Base-by-base conservation (phyloP, 148 eudicot genomes). In the Euryodendron excelsum region DNA sequence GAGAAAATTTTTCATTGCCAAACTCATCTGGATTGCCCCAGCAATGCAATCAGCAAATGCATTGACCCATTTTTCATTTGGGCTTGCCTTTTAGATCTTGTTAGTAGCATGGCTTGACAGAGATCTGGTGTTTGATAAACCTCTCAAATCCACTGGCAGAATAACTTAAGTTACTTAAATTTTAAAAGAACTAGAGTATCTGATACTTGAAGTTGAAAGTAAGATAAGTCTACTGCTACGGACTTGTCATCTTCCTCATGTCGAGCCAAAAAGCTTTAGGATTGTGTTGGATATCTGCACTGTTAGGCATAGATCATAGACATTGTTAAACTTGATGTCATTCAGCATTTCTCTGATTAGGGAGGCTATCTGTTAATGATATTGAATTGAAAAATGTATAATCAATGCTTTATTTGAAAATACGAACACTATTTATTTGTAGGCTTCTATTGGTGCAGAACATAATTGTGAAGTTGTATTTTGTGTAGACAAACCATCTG, bases 391-490 rank as follows among this genome's bases (percentile, higher is more conserved):
- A 27, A 21, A 58, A 39, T 39, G 13, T 39, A 13, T 39, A 23
- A 37, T 39, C 23, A 23, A 68, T 37, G 47, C 77, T 37, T 41
- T 74, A 27, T 74, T 58, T 59, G 77, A 34, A 39, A 9, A 37
- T 58, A 13, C 17, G 55, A n/a, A 60, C 6, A 25, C 25, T 60
- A n/a, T n/a, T 21, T 44, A 41, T 37, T n/a, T 74, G 67, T 74
- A 56, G 47, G 67, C 45, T 74, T 47, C 33, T 41, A 33, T 63
- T 37, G n/a, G n/a, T 72, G 21, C 75, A 61, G n/a, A 58, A 25
- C 33, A 55, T 39, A 58, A n/a, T 28, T 25, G 0, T 75, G 41
- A 30, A 44, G 50, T 65, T 76, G 71, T 61, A 64, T 76, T 63
- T 64, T 21, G 13, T 76, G 3, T 21, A 13, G 56, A 61, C 71